These are phyloP conservation scores for Aspergillus avenaceus DNA, from an alignment of 495 filamentous ascomycete genomes.

Conservation along the genomic window DNA sequence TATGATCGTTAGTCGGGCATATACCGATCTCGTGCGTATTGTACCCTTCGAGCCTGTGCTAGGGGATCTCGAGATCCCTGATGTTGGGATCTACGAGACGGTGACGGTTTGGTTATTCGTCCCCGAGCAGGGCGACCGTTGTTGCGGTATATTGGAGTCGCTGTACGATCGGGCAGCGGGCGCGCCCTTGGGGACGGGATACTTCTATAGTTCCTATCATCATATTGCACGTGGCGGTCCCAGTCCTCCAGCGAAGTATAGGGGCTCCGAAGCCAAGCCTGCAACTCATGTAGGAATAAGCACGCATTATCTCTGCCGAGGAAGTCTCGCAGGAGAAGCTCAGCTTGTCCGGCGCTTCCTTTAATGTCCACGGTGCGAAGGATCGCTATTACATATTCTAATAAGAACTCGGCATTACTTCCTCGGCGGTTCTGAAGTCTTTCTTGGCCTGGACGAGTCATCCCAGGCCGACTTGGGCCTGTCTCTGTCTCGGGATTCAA, in stretches of 20 bases:
- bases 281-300: slow-evolving; percentile 81
- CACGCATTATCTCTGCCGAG: slow-evolving; percentile 72
- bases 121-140: slow-evolving; percentile 20
- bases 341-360: slow-evolving; percentile 76
- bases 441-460: slow-evolving; percentile 31
- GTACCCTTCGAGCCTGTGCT: slow-evolving; percentile 24
- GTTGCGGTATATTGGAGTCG: slow-evolving; percentile 21
- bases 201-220: slow-evolving; percentile 13
- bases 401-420: slow-evolving; percentile 82
- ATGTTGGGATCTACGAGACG: slow-evolving; percentile 6
- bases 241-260: slow-evolving; percentile 65
- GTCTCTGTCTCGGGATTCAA: slow-evolving; percentile 43
- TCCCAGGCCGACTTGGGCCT: slow-evolving; percentile 8
- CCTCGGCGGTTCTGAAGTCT: slow-evolving; percentile 46
- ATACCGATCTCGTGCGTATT: slow-evolving; percentile 33
- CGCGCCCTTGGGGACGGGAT: background rate
- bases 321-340: slow-evolving; percentile 84
- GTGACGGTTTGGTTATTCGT: slow-evolving; percentile 20
- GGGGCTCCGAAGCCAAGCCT: slow-evolving; percentile 77
- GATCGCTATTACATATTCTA: slow-evolving; percentile 86
- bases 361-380: slow-evolving; percentile 89
- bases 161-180: slow-evolving; percentile 9
- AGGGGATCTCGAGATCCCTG: slow-evolving; percentile 14
- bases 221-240: slow-evolving; percentile 80
- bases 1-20: slow-evolving; percentile 28